A percentile compares a stretch with the other conserved stretches of the same genome.
These are phyloP conservation scores for Bjerkandera adusta DNA, from an alignment of 1,284 basidiomycete species.

Conservation along the genomic window DNA sequence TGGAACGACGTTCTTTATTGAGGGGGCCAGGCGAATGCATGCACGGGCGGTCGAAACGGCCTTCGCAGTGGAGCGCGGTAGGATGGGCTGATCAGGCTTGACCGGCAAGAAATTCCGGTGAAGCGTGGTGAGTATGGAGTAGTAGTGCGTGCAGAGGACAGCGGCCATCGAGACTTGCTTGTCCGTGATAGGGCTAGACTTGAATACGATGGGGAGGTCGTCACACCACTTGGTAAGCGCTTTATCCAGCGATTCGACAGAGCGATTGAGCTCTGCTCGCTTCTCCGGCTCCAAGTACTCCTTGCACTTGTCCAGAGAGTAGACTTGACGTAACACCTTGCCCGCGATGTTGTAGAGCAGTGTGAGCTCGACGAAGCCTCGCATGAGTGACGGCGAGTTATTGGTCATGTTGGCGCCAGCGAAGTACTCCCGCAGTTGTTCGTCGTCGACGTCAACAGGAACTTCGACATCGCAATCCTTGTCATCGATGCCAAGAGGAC, in stretches of 20 bases:
- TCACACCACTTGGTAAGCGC: constrained; percentile 83
- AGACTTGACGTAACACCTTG: constrained; percentile 78
- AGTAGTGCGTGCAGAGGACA: constrained; percentile 88
- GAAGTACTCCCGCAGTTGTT: constrained; percentile 69
- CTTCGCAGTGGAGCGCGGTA: constrained; percentile 69
- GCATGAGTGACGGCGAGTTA: constrained; percentile 69
- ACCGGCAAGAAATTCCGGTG: constrained; percentile 87
- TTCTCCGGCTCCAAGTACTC: constrained; percentile 73
- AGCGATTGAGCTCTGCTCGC: constrained; percentile 67
- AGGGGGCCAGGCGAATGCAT: constrained; percentile 82
- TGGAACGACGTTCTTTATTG: constrained; percentile 82
- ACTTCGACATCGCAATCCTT: constrained; percentile 80
- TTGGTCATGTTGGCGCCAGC: constrained; percentile 53
- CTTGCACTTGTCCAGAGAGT: constrained; percentile 72
- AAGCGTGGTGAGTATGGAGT: constrained; percentile 83
- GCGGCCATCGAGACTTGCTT: constrained; percentile 84
- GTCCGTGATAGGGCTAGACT: constrained; percentile 66
- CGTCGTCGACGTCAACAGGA: constrained; percentile 81
- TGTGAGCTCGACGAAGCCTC: constrained; percentile 73
- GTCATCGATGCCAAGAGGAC: constrained; percentile 79
- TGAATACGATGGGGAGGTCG: constrained; percentile 69
- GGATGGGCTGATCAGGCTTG: constrained; percentile 61
- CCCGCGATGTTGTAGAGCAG: constrained; percentile 82
- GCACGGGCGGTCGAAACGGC: constrained; percentile 77
- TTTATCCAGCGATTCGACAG: constrained; percentile 74